These are phyloP conservation scores for Chytridium lagenaria DNA, from an alignment of 371 early-diverging fungal genomes.

Conservation along the genomic window DNA sequence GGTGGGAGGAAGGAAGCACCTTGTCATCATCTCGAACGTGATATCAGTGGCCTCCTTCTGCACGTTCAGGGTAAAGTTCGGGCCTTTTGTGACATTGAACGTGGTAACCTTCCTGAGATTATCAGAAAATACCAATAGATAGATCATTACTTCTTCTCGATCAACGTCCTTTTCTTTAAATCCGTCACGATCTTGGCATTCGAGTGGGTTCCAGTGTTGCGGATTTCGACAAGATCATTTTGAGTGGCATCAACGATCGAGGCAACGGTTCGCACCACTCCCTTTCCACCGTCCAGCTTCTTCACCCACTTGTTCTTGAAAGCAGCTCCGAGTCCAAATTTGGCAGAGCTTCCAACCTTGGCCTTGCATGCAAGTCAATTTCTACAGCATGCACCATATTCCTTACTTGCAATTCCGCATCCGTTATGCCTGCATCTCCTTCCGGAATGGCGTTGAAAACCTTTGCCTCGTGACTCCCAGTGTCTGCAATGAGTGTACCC, in stretches of 20 bases:
- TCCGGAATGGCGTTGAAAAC: constrained; percentile 90
- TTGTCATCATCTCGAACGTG: constrained; percentile 92
- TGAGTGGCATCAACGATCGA: constrained; percentile 85
- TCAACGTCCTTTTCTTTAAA: constrained; percentile 87
- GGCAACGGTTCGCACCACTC: constrained; percentile 66
- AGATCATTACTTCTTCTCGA: constrained; percentile 44
- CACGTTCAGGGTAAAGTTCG: constrained; percentile 81
- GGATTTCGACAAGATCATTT: constrained; percentile 73
- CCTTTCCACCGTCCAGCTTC: constrained; percentile 68
- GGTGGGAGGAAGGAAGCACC: constrained; percentile 51
- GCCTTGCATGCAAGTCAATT: constrained; percentile 44
- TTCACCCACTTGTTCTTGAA: constrained; percentile 97
- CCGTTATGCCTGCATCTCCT: constrained; percentile 79
- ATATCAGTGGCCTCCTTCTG: constrained; percentile 94
- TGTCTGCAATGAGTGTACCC: constrained; percentile 81
- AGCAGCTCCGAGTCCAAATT: constrained; percentile 93
- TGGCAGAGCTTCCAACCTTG: constrained; percentile 67
- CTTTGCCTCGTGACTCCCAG: constrained; percentile 93
- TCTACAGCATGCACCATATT: background rate
- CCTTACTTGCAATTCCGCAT: constrained; percentile 77
- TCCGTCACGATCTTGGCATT: constrained; percentile 77
- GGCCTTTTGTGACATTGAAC: constrained; percentile 89
- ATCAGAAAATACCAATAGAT: background rate
- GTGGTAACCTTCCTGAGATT: constrained; percentile 75
- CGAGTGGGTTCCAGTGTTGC: constrained; percentile 66